A percentile compares a stretch with the other conserved stretches of the same genome.
Evolutionary conservation across 108 stramenopile genomes (phyloP).

Genomic region (Parmales sp.): DNA sequence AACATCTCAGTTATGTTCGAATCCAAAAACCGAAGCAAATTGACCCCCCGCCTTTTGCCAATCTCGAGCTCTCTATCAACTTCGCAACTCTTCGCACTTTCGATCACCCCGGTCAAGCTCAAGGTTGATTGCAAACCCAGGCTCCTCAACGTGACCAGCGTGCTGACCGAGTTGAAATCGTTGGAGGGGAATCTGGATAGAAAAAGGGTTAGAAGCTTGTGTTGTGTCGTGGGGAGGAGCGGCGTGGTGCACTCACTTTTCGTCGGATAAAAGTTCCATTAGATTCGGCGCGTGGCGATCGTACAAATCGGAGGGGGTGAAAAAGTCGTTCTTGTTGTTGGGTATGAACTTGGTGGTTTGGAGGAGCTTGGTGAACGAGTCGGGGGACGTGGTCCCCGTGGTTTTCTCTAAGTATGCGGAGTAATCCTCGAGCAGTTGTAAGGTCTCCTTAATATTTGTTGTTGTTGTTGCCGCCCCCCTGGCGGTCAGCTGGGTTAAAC

Average conservation of each 20-base stretch:
- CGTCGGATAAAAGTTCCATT: neutral
- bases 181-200: neutral
- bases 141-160: neutral
- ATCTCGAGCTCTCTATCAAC: neutral
- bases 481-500: too few species aligned
- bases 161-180: neutral
- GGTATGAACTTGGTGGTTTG: neutral
- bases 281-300: neutral
- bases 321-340: neutral
- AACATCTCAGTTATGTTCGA: neutral
- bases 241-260: too few species aligned
- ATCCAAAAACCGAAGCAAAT: neutral
- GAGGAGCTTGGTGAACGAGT: neutral
- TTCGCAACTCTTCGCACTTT: neutral
- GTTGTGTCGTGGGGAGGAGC: too few species aligned
- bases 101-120: neutral
- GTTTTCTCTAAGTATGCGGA: too few species aligned
- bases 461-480: too few species aligned
- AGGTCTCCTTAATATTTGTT: too few species aligned
- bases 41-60: neutral
- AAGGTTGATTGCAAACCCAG: neutral
- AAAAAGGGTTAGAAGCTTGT: too few species aligned
- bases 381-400: too few species aligned
- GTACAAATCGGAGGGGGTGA: neutral
- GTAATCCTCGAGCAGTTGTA: too few species aligned